Conservation (phyloP, 345 rosid genomes). For the Citrus hindsii region DNA sequence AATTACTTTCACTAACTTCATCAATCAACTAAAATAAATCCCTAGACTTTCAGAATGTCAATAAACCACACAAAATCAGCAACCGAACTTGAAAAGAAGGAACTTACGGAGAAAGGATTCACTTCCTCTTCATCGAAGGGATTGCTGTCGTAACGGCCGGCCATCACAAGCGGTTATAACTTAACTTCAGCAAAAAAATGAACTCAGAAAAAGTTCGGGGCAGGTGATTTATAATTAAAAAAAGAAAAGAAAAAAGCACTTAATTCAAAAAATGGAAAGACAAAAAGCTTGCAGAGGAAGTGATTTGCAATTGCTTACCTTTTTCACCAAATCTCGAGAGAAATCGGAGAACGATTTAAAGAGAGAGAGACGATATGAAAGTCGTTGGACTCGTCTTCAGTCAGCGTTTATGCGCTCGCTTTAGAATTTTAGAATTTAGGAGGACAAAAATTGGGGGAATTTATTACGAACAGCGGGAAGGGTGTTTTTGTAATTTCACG, state of each 20-base stretch:
- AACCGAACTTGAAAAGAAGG: not conserved
- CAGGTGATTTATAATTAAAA: not conserved
- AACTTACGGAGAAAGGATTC: conserved; percentile 89
- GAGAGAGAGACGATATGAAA: conserved; percentile 1
- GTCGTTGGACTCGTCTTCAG: conserved; percentile 12
- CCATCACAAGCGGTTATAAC: conserved; percentile 39
- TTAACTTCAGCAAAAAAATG: not conserved
- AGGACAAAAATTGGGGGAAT: not conserved
- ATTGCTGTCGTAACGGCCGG: conserved; percentile 75
- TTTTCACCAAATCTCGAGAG: not conserved
- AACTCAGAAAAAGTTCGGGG: not conserved
- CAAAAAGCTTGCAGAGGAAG: conserved; percentile 10
- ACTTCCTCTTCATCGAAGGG: conserved; percentile 94
- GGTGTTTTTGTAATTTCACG: not conserved
- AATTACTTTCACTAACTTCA: not conserved
- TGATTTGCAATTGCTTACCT: conserved; percentile 16
- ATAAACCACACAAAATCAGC: not conserved
- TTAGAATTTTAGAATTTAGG: not conserved
- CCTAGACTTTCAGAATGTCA: not conserved
- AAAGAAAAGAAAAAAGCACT: not conserved
- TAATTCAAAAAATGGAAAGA: not conserved
- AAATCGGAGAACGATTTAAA: not conserved
- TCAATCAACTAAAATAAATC: not conserved
- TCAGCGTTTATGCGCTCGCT: not conserved
- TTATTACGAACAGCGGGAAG: conserved; percentile 14